phyloP scores from a whole-genome alignment of 192 early-diverging fungal species.

The Entophlyctis luteolus region DNA sequence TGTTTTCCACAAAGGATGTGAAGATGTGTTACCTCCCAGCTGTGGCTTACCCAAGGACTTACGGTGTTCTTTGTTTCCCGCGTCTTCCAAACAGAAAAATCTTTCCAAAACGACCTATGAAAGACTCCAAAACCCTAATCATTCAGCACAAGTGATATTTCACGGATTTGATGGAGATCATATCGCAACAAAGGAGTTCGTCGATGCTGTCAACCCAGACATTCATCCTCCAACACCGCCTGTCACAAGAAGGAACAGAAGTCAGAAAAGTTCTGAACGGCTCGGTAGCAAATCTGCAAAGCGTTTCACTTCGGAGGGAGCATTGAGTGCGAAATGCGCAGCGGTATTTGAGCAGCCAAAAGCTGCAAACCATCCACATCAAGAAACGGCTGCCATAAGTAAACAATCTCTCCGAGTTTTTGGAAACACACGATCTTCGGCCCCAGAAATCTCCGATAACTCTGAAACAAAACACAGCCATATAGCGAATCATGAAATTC shows the following conservation, averaged over 20 bases:
- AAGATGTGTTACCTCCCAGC: background rate
- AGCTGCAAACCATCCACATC: too few relatives aligned
- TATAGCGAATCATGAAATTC: too few relatives aligned
- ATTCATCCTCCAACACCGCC: conserved; percentile 26
- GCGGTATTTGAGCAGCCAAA: too few relatives aligned
- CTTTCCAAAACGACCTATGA: too few relatives aligned
- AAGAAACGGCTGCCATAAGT: too few relatives aligned
- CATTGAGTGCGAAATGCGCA: too few relatives aligned
- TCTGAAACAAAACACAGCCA: too few relatives aligned
- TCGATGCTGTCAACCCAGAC: conserved; percentile 18
- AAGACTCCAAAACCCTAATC: background rate
- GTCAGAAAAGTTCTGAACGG: background rate
- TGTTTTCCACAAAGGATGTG: conserved; percentile 9
- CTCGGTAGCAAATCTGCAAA: background rate
- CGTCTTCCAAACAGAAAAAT: too few relatives aligned
- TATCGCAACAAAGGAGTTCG: conserved; percentile 17
- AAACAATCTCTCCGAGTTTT: too few relatives aligned
- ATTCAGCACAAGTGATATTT: background rate
- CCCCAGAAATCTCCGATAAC: too few relatives aligned
- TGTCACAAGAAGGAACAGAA: conserved; percentile 8
- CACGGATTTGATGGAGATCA: conserved; percentile 22
- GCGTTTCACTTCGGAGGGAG: too few relatives aligned
- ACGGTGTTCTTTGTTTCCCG: conserved; percentile 11
- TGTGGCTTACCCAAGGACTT: conserved; percentile 15
- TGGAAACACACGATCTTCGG: too few relatives aligned